phyloP scores from a whole-genome alignment of 257 asterid species.

The Euphrasia confusa region DNA sequence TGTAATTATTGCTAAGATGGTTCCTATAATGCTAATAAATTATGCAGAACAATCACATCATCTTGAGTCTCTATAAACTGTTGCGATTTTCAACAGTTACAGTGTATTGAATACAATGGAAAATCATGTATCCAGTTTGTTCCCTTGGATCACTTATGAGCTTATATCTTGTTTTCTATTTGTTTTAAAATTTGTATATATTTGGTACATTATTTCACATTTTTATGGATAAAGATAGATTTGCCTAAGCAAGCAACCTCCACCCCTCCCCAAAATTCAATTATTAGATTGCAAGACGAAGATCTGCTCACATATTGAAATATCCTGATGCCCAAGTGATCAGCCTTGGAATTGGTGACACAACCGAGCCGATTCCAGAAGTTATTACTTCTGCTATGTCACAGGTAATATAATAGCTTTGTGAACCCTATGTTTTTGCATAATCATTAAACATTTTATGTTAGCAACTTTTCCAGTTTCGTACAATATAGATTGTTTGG shows the following conservation, averaged over 20 bases:
- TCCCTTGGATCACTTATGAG: slow-evolving; percentile 1
- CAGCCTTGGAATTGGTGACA: slow-evolving; percentile 98
- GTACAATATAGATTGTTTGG: too few species aligned
- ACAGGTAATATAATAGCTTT: slow-evolving; percentile 47
- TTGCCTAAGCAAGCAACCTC: background rate
- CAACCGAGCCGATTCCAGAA: slow-evolving; percentile 95
- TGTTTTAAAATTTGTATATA: background rate
- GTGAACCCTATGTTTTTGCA: too few species aligned
- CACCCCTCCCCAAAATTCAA: background rate
- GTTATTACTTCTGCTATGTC: slow-evolving; percentile 88
- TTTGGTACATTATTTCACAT: slow-evolving; percentile 4
- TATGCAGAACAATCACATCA: background rate
- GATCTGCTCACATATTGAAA: slow-evolving; percentile 69
- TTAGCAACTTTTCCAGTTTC: too few species aligned
- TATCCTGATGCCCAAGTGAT: slow-evolving; percentile 91
- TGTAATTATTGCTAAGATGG: background rate
- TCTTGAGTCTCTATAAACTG: background rate
- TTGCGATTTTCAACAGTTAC: slow-evolving; percentile 11
- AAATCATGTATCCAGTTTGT: background rate
- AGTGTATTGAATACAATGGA: background rate
- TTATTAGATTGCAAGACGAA: slow-evolving; percentile 74
- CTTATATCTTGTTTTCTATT: background rate
- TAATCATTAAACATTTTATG: too few species aligned
- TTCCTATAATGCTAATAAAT: too few species aligned
- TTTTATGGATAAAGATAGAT: slow-evolving; percentile 12